Percentiles rank a stretch among this genome's conserved stretches.
Evolutionary conservation across 768 basidiomycete genomes (phyloP).

Genomic region (Podaxis sp.): DNA sequence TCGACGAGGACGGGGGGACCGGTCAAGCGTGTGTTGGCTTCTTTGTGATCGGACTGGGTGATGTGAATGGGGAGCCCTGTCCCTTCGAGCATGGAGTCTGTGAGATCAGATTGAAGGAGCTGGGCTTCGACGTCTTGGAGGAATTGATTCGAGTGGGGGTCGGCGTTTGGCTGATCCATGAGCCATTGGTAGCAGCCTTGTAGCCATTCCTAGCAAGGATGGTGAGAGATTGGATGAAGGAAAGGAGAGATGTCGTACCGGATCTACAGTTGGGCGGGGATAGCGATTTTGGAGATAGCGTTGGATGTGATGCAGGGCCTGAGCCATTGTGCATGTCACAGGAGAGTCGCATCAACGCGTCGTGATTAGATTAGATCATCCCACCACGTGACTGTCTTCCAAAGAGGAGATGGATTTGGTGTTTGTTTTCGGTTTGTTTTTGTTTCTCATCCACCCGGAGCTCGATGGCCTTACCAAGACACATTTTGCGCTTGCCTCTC

Average conservation of each 20-base stretch:
- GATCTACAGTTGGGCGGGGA: slow-evolving; percentile 12
- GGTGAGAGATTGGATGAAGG: not conserved
- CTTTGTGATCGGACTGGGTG: slow-evolving; percentile 22
- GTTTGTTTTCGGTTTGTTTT: too few species aligned
- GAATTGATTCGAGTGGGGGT: slow-evolving; percentile 49
- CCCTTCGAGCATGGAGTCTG: slow-evolving; percentile 67
- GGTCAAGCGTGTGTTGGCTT: slow-evolving; percentile 33
- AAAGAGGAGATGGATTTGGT: not conserved
- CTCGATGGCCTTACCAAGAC: slow-evolving; percentile 3
- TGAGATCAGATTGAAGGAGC: slow-evolving; percentile 69
- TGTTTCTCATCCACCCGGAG: not conserved
- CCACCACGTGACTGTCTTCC: slow-evolving; percentile 10
- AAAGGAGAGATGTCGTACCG: not conserved
- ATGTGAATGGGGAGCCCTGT: slow-evolving; percentile 64
- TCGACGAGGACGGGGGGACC: slow-evolving; percentile 69
- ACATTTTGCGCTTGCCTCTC: not conserved
- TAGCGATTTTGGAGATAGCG: not conserved
- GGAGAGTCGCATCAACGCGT: slow-evolving; percentile 18
- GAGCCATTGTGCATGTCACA: not conserved
- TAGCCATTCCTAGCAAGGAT: slow-evolving; percentile 68
- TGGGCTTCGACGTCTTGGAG: slow-evolving; percentile 59
- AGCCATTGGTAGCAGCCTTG: slow-evolving; percentile 72
- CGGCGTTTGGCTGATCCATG: slow-evolving; percentile 42
- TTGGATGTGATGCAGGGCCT: not conserved
- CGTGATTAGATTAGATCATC: slow-evolving; percentile 28